Conservation (phyloP, 192 early-diverging fungal genomes). For the Linnemannia elongata region DNA sequence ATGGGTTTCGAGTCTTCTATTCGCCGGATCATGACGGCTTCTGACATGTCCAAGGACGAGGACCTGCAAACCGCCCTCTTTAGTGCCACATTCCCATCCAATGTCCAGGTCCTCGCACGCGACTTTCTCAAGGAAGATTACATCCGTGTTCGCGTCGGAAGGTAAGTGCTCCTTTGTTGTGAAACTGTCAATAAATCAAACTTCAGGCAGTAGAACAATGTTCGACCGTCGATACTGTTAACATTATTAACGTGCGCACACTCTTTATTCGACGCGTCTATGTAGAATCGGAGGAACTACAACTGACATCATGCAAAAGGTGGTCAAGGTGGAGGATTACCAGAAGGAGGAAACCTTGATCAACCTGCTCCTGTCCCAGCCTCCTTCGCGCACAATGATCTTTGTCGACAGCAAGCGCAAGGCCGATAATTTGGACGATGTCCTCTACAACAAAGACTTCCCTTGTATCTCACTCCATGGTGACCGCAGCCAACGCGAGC, state of each 20-base stretch:
- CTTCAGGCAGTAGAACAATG: not conserved
- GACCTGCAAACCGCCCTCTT: constrained; percentile 94
- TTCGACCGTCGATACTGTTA: not conserved
- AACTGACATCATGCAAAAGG: constrained; percentile 89
- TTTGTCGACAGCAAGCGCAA: constrained; percentile 85
- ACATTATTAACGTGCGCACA: not conserved
- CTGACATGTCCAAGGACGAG: constrained; percentile 77
- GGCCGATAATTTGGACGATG: constrained; percentile 82
- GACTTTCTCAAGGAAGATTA: constrained; percentile 64
- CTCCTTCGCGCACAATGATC: constrained; percentile 75
- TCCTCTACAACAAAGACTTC: constrained; percentile 72
- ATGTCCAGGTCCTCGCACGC: not conserved
- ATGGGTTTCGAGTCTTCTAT: constrained; percentile 98
- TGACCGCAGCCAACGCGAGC: constrained; percentile 84
- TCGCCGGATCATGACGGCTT: constrained; percentile 80
- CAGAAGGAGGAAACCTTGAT: constrained; percentile 73
- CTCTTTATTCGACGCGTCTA: not conserved
- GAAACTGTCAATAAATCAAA: too few species aligned
- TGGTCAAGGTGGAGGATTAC: constrained; percentile 76
- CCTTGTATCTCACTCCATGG: constrained; percentile 88
- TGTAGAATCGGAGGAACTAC: constrained; percentile 80
- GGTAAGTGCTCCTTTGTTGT: not conserved
- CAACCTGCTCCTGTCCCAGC: constrained; percentile 64
- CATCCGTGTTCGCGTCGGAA: constrained; percentile 86
- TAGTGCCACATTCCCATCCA: constrained; percentile 93